Evolutionary conservation across 306 rosid genomes (phyloP), one percentile per base, ranked within the genome.

Genomic region (Ammopiptanthus mongolicus): DNA sequence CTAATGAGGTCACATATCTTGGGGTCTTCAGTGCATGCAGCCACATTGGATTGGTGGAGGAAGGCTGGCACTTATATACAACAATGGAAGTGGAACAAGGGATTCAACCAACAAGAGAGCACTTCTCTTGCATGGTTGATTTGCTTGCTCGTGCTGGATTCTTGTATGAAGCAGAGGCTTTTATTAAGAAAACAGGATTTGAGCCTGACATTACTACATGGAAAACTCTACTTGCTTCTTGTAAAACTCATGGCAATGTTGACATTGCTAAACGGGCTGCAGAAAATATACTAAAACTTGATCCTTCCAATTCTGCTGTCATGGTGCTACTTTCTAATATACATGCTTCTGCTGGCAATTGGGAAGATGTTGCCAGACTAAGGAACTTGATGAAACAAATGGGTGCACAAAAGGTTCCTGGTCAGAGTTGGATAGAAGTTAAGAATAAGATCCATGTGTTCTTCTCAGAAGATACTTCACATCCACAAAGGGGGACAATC

Each of bases 1-100:
- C 93, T 48, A 92, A 92, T 50, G 90, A 83, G 84, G 77, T 89
- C 73, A 89, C 96, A 29, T 80, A 80, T 76, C 85, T 92, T 0
- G 96, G 93, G 15, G 87, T 87, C 47, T 89, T 92, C 79, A 88
- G 90, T 39, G 96, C 96, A 12, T 89, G 97, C 83, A 85, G 93
- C 79, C 91, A 89, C 80, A 72, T 90, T 37, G 97, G 93, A 79
- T 71, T 92, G 63, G 88, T 89, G 48, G 90, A 86, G 71, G 89
- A 92, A 84, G 97, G 93, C n/a, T 72, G 77, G 86, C 65, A 79
- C 70, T 42, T 89, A 19, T 89, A 69, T 66, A 71, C 65, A 51
- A 73, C 90, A 50, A 92, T 89, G 91, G 88, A 83, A 84, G 37
- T 29, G 21, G 90, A 92, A 79, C 80, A 80, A 62, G 89, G 89